Conservation (phyloP, 495 filamentous ascomycete species). For the Daldinia grandis region DNA sequence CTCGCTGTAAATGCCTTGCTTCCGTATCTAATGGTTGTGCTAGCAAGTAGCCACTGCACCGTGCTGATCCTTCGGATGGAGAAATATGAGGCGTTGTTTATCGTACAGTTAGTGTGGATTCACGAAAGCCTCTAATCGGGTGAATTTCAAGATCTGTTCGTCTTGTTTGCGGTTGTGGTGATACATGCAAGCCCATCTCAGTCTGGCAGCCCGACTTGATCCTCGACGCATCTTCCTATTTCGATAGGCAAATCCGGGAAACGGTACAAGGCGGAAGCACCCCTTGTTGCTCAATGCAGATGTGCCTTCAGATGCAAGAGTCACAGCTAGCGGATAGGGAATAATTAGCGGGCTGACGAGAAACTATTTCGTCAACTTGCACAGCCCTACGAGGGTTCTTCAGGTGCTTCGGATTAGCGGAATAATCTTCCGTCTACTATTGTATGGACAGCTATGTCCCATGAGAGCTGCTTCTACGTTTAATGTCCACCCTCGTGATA, state of each 20-base stretch:
- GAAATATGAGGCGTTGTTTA: neutral
- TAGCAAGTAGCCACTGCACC: neutral
- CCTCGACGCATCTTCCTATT: neutral
- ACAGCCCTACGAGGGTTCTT: constrained; percentile 34
- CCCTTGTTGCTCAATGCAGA: neutral
- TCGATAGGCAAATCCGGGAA: constrained; percentile 11
- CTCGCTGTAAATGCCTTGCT: neutral
- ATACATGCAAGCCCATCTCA: neutral
- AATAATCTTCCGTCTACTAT: neutral
- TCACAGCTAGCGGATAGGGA: constrained; percentile 7
- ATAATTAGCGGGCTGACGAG: constrained; percentile 1
- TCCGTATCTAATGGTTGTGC: neutral
- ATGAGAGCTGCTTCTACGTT: neutral
- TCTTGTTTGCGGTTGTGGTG: constrained; percentile 4
- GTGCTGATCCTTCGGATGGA: neutral
- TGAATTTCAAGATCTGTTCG: neutral
- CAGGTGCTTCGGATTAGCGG: constrained; percentile 1
- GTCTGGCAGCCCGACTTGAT: neutral
- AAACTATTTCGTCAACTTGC: neutral
- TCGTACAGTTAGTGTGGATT: neutral
- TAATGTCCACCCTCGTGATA: constrained; percentile 14
- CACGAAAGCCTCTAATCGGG: neutral
- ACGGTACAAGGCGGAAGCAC: constrained; percentile 12
- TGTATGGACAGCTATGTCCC: neutral
- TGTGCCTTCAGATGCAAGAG: neutral